Evolutionary conservation across 768 basidiomycete species (phyloP).

Genomic region (Boletus vermiculosoides): DNA sequence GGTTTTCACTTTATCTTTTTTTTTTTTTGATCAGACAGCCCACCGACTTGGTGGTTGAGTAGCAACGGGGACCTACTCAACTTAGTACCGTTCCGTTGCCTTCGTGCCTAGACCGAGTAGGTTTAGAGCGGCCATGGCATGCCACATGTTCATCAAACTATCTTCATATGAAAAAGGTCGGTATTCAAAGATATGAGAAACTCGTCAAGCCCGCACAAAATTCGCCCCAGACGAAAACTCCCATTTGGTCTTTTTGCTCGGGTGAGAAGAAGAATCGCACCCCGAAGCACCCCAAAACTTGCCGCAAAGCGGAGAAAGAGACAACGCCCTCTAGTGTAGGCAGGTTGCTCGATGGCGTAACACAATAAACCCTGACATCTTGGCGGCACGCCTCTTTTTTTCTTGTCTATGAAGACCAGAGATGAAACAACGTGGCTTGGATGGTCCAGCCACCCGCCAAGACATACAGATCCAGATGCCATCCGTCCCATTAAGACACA

Average conservation of each 20-base stretch:
- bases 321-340: too few relatives aligned
- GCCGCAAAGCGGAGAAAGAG: background rate
- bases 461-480: background rate
- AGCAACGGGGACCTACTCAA: background rate
- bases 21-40: background rate
- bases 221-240: conserved; percentile 3
- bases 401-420: background rate
- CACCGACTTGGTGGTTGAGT: background rate
- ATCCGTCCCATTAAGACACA: background rate
- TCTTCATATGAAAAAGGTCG: background rate
- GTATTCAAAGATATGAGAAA: background rate
- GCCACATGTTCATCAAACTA: background rate
- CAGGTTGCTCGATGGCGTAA: background rate
- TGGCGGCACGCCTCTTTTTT: background rate
- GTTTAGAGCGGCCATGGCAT: background rate
- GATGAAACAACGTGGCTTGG: background rate
- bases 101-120: background rate
- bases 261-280: background rate
- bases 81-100: background rate
- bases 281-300: background rate
- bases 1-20: background rate
- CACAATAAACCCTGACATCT: background rate
- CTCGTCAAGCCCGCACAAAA: conserved; percentile 4
- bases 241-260: background rate
- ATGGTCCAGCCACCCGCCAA: background rate